Evolutionary conservation across 768 basidiomycete genomes (phyloP), one percentile per base, ranked within the genome.

Genomic region (Hericium alpestre): DNA sequence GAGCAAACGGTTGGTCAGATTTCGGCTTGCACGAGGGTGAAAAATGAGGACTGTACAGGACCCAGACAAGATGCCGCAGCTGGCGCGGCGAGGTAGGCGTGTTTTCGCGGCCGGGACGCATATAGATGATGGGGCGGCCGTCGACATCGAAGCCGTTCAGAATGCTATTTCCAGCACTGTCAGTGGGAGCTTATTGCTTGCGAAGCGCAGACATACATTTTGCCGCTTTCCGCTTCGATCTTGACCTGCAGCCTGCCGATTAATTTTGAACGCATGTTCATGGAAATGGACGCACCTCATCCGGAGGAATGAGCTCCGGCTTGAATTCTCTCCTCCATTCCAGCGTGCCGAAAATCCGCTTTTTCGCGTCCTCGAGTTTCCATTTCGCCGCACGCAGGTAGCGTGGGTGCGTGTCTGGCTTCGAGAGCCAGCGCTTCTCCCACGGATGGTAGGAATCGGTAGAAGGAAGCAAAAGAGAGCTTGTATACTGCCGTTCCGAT

Each of bases 361-460:
- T 83, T 72, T 91, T 82, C 11, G 80, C 90, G 53, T 94, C 86
- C 23, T 78, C 76, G 38, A 84, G 65, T 65, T 84, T 83, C 90
- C 91, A 92, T 65, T 93, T 93, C 2, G 87, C 79, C 0, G 91
- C 89, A 32, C 91, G 82, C 78, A 90, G 82, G 66, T 93, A 94
- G 13, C 91, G 82, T 23, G 80, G 74, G 20, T 83, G 69, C 61
- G 78, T 90, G 70, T 83, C 89, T 39, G 80, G 77, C 68, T 72
- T 81, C 60, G 75, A 72, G 5, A 94, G 71, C 86, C 90, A 94
- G 58, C 84, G 79, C 18, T 74, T 68, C 69, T 94, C 91, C 87
- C 88, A 91, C 52, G 76, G 72, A 58, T 82, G 66, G 65, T 93
- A 93, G 7, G 84, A 71, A 65, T 94, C 88, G 12, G 77, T 75